Evolutionary conservation across 768 basidiomycete species (phyloP).

Genomic region (Favolaschia claudopus): DNA sequence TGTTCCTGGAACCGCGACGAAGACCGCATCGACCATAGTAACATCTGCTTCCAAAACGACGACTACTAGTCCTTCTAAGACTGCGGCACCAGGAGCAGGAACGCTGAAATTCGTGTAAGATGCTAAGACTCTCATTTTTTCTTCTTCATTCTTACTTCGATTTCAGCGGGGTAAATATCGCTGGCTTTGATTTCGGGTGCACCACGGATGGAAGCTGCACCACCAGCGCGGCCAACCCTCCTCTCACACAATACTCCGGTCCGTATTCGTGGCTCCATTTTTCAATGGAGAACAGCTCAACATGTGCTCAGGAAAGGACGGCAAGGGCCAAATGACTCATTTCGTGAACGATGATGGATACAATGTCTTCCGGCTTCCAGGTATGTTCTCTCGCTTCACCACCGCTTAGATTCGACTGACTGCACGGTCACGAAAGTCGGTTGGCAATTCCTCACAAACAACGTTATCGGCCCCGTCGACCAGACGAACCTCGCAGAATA

Average conservation of each 20-base stretch:
- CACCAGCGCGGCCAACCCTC: conserved; percentile 3
- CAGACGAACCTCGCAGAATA: no score
- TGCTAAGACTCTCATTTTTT: not conserved
- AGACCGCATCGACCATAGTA: not conserved
- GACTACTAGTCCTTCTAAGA: not conserved
- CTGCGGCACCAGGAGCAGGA: not conserved
- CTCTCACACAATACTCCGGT: conserved; percentile 12
- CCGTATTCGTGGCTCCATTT: not conserved
- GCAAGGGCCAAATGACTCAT: no score
- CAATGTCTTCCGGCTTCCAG: no score
- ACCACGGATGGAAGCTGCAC: conserved; percentile 2
- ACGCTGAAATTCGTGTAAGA: conserved; percentile 5
- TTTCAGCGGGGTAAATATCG: conserved; percentile 17
- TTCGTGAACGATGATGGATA: no score
- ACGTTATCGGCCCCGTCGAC: no score
- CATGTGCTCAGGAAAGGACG: no score
- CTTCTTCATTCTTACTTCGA: not conserved
- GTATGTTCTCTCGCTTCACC: no score
- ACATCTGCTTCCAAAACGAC: not conserved
- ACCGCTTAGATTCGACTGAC: no score
- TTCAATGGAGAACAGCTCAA: no score
- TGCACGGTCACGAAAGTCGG: no score
- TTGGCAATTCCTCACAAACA: no score
- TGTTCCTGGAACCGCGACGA: not conserved
- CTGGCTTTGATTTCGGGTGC: conserved; percentile 21